A percentile compares a stretch with the other conserved stretches of the same genome.
Conservation (phyloP, 495 filamentous ascomycete species). For the Daldinia caldariorum region DNA sequence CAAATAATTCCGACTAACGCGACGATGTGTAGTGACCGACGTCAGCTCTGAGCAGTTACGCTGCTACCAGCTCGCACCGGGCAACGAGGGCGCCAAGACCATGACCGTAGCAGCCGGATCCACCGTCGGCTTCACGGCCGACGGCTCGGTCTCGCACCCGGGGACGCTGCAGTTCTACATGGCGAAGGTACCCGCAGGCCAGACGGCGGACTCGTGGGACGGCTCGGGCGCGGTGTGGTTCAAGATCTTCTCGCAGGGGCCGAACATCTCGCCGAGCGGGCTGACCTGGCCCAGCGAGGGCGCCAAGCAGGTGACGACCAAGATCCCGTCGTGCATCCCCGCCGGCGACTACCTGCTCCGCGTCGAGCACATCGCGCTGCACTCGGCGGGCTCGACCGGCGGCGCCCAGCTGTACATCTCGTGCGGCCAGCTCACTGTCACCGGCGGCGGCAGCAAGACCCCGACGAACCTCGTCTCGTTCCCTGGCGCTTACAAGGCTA, state of each 20-base stretch:
- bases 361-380: conserved; percentile 66
- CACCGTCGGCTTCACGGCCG: conserved; percentile 55
- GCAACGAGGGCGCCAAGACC: conserved; percentile 50
- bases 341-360: conserved; percentile 67
- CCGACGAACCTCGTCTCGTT: conserved; percentile 48
- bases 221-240: conserved; percentile 58
- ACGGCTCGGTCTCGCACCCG: conserved; percentile 54
- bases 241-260: conserved; percentile 59
- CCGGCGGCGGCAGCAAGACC: conserved; percentile 46
- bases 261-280: conserved; percentile 46
- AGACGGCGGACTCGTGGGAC: conserved; percentile 57
- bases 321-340: conserved; percentile 59
- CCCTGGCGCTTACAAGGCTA: conserved; percentile 49
- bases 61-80: conserved; percentile 52
- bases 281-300: conserved; percentile 54
- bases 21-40: conserved; percentile 46
- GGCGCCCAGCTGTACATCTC: conserved; percentile 63
- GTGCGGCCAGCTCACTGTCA: conserved; percentile 50
- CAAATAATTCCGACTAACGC: conserved; percentile 4
- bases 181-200: conserved; percentile 56
- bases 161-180: conserved; percentile 55
- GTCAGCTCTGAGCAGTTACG: conserved; percentile 57
- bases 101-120: conserved; percentile 54
- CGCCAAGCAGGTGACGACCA: conserved; percentile 51
- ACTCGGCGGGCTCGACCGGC: conserved; percentile 53